These are phyloP conservation scores for Fraxinus nigra DNA, from an alignment of 305 asterid species.

Conservation along the genomic window DNA sequence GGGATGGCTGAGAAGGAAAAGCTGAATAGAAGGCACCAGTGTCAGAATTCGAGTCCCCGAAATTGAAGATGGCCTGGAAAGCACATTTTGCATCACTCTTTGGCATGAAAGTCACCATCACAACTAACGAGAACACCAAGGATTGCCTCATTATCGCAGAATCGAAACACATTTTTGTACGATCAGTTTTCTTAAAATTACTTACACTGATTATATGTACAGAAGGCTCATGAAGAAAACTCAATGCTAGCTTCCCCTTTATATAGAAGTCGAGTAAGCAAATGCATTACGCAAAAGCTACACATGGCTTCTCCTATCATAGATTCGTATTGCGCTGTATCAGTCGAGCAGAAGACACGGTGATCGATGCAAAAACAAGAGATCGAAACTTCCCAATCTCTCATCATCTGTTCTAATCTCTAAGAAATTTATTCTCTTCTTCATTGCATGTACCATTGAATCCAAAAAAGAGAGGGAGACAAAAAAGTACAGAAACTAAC, in stretches of 20 bases:
- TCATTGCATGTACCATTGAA: background rate
- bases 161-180: background rate
- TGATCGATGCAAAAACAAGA: background rate
- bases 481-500: background rate
- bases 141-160: background rate
- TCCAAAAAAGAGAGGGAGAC: background rate
- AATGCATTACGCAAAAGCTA: background rate
- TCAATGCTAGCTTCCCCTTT: background rate
- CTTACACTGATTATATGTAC: background rate
- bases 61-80: slow-evolving; percentile 17
- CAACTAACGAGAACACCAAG: slow-evolving; percentile 18
- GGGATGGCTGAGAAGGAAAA: slow-evolving; percentile 50
- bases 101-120: slow-evolving; percentile 7
- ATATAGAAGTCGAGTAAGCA: background rate
- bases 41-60: slow-evolving; percentile 62
- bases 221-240: background rate
- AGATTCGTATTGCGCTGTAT: background rate
- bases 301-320: background rate
- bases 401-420: background rate
- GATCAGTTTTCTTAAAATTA: too few species aligned
- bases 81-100: slow-evolving; percentile 12
- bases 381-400: background rate
- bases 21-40: slow-evolving; percentile 61
- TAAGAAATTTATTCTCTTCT: background rate
- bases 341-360: background rate